Evolutionary conservation across 164 flowering plant species (phyloP).

Genomic region (Vitis rupestris): DNA sequence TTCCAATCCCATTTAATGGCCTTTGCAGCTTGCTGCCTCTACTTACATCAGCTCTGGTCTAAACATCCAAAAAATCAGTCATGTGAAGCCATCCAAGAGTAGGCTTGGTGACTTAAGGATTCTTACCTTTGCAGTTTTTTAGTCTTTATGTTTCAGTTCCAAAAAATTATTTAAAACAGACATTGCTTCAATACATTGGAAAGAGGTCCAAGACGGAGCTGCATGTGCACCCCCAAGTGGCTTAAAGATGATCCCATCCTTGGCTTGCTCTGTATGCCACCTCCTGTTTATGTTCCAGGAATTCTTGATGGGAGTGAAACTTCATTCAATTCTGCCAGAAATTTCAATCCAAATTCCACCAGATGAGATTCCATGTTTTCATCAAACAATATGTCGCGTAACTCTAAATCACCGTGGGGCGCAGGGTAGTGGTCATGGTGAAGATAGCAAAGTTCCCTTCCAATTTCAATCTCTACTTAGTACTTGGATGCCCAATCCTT

Average conservation of each 20-base stretch:
- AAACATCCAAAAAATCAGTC: no score
- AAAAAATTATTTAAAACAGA: no score
- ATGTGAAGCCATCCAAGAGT: no score
- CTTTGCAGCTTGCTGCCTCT: no score
- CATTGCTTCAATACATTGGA: no score
- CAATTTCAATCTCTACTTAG: conserved; percentile 56
- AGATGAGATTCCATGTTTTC: conserved; percentile 85
- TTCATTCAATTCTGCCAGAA: conserved; percentile 34
- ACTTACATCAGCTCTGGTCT: no score
- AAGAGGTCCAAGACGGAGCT: no score
- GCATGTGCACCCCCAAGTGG: no score
- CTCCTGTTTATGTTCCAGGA: conserved; percentile 41
- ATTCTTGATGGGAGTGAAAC: conserved; percentile 30
- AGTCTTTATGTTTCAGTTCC: no score
- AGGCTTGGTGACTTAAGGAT: no score
- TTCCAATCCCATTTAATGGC: no score
- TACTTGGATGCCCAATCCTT: conserved; percentile 66
- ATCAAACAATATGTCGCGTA: conserved; percentile 64
- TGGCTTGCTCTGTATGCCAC: conserved; percentile 40
- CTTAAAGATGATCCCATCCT: conserved; percentile 24
- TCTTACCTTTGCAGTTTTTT: no score
- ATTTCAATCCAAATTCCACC: conserved; percentile 66
- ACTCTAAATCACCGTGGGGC: conserved; percentile 83
- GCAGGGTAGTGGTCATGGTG: conserved; percentile 88
- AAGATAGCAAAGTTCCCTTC: conserved; percentile 77